phyloP scores from a whole-genome alignment of 441 rosid species.

The Mallotus repandus region DNA sequence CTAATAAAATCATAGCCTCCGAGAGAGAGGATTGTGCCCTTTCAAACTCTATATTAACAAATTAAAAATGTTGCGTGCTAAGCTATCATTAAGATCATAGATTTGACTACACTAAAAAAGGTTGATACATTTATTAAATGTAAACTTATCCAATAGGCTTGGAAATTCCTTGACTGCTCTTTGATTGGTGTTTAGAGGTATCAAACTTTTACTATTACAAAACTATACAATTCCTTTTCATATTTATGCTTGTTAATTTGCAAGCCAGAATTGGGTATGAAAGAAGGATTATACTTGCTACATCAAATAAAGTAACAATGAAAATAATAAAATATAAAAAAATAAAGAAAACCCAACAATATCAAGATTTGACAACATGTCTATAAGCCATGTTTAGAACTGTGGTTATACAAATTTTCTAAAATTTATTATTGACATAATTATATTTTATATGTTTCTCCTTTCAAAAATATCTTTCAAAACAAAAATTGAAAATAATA shows the following conservation, averaged over 20 bases:
- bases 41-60: neutral
- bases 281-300: neutral
- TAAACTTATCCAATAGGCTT: conserved; percentile 20
- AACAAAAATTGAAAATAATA: no score
- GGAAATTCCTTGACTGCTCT: conserved; percentile 45
- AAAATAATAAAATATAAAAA: neutral
- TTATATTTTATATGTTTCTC: no score
- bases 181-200: conserved; percentile 24
- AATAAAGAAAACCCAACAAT: neutral
- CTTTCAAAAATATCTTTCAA: no score
- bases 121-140: conserved; percentile 9
- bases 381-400: no score
- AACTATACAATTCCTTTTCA: neutral
- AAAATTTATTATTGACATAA: no score
- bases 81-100: conserved; percentile 26
- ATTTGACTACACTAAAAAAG: conserved; percentile 47
- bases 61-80: neutral
- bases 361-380: neutral
- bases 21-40: neutral
- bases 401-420: no score
- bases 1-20: neutral
- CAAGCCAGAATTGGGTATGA: neutral
- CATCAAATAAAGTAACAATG: neutral
- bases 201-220: conserved; percentile 5
- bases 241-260: conserved; percentile 4